A percentile compares a stretch with the other conserved stretches of the same genome.
Conservation (phyloP, 2,329 filamentous ascomycete species). For the Alternaria alternata region DNA sequence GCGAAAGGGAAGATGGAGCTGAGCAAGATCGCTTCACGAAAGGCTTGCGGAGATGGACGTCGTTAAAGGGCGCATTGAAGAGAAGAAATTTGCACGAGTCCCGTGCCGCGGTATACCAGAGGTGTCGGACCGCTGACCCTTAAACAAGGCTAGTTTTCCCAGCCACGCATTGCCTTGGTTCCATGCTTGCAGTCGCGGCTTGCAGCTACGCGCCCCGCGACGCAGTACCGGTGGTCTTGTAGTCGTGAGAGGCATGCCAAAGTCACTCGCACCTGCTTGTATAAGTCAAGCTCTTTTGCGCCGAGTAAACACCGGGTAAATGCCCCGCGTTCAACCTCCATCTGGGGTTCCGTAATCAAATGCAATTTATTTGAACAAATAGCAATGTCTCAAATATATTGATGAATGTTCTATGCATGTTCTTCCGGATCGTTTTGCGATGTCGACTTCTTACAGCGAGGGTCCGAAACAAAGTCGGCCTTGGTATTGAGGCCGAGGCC, state of each 20-base stretch:
- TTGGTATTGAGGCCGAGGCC: slow-evolving; percentile 12
- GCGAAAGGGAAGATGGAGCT: not conserved
- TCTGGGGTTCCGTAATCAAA: slow-evolving; percentile 20
- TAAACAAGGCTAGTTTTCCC: not conserved
- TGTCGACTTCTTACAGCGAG: slow-evolving; percentile 2
- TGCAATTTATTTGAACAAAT: slow-evolving; percentile 21
- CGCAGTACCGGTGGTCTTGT: not conserved
- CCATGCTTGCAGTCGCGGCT: not conserved
- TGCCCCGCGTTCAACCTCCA: slow-evolving; percentile 10
- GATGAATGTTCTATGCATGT: slow-evolving; percentile 16
- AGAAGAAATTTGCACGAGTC: not conserved
- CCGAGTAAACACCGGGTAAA: slow-evolving; percentile 21
- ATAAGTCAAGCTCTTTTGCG: slow-evolving; percentile 12
- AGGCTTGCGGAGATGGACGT: not conserved
- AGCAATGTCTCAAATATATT: slow-evolving; percentile 10
- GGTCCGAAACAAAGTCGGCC: slow-evolving; percentile 19
- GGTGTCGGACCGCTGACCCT: not conserved
- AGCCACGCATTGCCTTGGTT: not conserved
- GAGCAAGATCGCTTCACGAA: not conserved
- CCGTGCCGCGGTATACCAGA: not conserved
- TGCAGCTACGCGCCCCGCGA: not conserved
- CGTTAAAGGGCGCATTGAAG: not conserved
- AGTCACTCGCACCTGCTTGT: slow-evolving; percentile 1
- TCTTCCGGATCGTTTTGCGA: slow-evolving; percentile 12
- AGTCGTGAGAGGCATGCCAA: not conserved